phyloP scores from a whole-genome alignment of 768 basidiomycete genomes.

The Podaxis mareebaensis region DNA sequence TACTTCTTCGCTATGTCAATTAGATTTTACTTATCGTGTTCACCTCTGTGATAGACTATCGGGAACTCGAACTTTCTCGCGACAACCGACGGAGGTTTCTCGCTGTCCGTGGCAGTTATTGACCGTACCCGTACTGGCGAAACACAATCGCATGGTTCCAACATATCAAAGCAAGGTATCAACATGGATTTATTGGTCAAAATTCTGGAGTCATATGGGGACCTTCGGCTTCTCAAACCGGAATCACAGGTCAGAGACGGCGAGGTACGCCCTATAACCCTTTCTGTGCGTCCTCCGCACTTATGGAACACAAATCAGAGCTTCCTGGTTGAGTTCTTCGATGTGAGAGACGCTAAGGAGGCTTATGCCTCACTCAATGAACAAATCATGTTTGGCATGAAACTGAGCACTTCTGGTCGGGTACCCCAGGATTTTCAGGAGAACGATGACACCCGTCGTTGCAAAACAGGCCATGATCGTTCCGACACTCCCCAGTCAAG shows the following conservation, averaged over 20 bases:
- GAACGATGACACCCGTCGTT: slow-evolving; percentile 14
- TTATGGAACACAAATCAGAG: slow-evolving; percentile 23
- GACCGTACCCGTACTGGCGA: slow-evolving; percentile 9
- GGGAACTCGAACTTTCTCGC: slow-evolving; percentile 54
- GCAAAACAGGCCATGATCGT: slow-evolving; percentile 14
- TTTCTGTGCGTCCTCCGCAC: background rate
- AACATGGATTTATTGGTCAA: slow-evolving; percentile 20
- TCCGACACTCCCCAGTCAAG: slow-evolving; percentile 21
- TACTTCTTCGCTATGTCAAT: slow-evolving; percentile 14
- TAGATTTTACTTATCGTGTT: slow-evolving; percentile 16
- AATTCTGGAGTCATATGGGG: slow-evolving; percentile 35
- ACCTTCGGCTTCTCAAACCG: slow-evolving; percentile 29
- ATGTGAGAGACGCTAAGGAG: slow-evolving; percentile 54
- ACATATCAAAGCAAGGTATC: slow-evolving; percentile 16
- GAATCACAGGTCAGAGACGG: slow-evolving; percentile 23
- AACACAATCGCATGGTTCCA: background rate
- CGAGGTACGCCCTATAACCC: slow-evolving; percentile 23
- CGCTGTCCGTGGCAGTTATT: slow-evolving; percentile 40
- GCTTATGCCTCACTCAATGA: slow-evolving; percentile 55
- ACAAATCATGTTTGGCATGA: slow-evolving; percentile 51
- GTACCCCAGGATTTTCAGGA: slow-evolving; percentile 16
- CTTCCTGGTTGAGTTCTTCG: slow-evolving; percentile 69
- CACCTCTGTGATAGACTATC: slow-evolving; percentile 41
- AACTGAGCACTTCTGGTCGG: slow-evolving; percentile 43
- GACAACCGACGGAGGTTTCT: slow-evolving; percentile 53